These are phyloP conservation scores for Lanzia echinophila DNA, from an alignment of 2,329 filamentous ascomycete genomes.

Conservation along the genomic window DNA sequence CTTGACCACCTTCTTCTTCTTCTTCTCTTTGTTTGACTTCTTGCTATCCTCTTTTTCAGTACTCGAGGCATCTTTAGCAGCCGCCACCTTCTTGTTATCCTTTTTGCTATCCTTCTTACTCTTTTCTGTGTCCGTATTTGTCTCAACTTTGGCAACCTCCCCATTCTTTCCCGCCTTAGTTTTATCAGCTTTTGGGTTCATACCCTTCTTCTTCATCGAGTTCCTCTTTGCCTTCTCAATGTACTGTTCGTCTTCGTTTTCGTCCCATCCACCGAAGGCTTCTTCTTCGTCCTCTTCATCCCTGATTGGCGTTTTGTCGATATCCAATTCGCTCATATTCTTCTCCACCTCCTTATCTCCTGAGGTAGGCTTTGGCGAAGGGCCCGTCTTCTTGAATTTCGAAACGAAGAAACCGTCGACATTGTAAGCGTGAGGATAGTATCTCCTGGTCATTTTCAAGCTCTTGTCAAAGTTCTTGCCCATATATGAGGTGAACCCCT, in stretches of 20 bases:
- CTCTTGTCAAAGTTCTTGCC: slow-evolving; percentile 86
- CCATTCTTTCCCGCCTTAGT: slow-evolving; percentile 17
- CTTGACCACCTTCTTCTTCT: slow-evolving; percentile 7
- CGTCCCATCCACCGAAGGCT: slow-evolving; percentile 67
- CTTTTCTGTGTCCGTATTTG: not conserved
- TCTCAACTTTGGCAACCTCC: slow-evolving; percentile 3
- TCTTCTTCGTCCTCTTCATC: slow-evolving; percentile 32
- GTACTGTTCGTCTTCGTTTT: slow-evolving; percentile 63
- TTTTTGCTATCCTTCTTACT: not conserved
- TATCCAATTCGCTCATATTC: slow-evolving; percentile 39
- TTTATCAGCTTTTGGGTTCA: slow-evolving; percentile 59
- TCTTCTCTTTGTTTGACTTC: slow-evolving; percentile 1
- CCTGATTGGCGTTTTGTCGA: slow-evolving; percentile 60
- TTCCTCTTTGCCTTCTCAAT: slow-evolving; percentile 70
- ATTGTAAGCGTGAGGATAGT: slow-evolving; percentile 88
- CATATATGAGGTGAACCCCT: slow-evolving; percentile 85
- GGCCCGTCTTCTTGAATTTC: slow-evolving; percentile 90
- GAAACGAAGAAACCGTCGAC: slow-evolving; percentile 98
- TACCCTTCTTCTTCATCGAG: slow-evolving; percentile 64
- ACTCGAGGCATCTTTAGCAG: not conserved
- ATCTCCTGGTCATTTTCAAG: slow-evolving; percentile 75
- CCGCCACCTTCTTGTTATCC: not conserved
- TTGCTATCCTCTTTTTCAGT: not conserved
- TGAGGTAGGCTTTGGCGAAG: slow-evolving; percentile 52
- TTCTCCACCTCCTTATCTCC: slow-evolving; percentile 23